A percentile compares a stretch with the other conserved stretches of the same genome.
Conservation (phyloP, 2,329 filamentous ascomycete species). For the Aphanocladium album region DNA sequence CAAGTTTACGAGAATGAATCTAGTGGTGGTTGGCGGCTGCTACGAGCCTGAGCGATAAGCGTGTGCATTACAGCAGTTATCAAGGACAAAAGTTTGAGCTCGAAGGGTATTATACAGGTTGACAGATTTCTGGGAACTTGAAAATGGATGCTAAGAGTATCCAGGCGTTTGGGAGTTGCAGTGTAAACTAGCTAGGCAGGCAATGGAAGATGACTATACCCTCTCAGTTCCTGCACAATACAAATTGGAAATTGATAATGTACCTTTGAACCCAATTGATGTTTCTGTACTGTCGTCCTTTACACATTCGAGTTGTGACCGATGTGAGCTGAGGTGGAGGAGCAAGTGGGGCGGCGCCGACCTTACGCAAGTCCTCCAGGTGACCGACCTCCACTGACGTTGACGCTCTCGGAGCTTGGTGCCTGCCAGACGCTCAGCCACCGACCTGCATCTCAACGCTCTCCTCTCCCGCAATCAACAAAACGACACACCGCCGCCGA, state of each 20-base stretch:
- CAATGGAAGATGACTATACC: background rate
- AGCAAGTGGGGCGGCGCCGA: slow-evolving; percentile 4
- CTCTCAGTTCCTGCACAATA: background rate
- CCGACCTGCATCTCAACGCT: background rate
- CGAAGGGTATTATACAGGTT: background rate
- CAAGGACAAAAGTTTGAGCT: background rate
- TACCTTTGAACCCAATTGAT: background rate
- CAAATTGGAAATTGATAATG: background rate
- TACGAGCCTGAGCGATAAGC: slow-evolving; percentile 50
- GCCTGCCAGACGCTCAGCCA: slow-evolving; percentile 8
- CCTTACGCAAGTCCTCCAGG: slow-evolving; percentile 8
- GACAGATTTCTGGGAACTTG: background rate
- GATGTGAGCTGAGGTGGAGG: background rate
- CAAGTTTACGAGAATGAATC: slow-evolving; percentile 89
- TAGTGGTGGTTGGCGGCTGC: slow-evolving; percentile 79
- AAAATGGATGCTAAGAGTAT: background rate
- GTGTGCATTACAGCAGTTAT: background rate
- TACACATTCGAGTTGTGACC: background rate
- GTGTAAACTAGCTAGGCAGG: slow-evolving; percentile 1
- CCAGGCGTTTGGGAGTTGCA: slow-evolving; percentile 3
- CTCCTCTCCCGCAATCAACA: slow-evolving; percentile 4
- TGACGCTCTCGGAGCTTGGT: slow-evolving; percentile 7
- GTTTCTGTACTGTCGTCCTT: background rate
- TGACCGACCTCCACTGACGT: slow-evolving; percentile 12
- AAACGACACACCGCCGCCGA: background rate